phyloP scores from a whole-genome alignment of 2,329 filamentous ascomycete genomes.

The Botrytis fragariae region DNA sequence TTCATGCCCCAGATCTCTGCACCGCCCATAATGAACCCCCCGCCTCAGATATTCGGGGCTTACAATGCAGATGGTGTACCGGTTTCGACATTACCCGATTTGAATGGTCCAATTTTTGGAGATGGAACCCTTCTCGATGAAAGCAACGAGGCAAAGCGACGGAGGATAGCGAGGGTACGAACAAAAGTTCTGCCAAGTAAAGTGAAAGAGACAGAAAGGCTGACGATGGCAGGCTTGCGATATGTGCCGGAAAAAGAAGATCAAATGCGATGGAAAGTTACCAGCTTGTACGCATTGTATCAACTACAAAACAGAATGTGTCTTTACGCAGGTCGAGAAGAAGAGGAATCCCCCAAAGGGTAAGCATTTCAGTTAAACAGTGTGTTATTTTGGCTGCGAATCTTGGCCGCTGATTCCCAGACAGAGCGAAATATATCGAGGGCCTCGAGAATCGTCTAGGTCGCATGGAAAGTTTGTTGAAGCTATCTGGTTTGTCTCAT shows the following conservation, averaged over 20 bases:
- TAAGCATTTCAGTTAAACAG: constrained; percentile 44
- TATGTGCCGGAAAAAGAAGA: constrained; percentile 90
- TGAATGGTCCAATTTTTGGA: constrained; percentile 61
- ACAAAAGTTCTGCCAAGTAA: constrained; percentile 10
- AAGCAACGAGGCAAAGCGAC: constrained; percentile 70
- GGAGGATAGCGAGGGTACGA: constrained; percentile 61
- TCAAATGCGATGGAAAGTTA: constrained; percentile 96
- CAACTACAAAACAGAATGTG: constrained; percentile 97
- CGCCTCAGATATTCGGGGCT: constrained; percentile 66
- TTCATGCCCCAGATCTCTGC: constrained; percentile 58
- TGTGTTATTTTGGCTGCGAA: constrained; percentile 27
- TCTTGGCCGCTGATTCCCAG: constrained; percentile 31
- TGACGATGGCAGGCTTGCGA: constrained; percentile 52
- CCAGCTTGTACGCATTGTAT: constrained; percentile 93
- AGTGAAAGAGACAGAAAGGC: constrained; percentile 9
- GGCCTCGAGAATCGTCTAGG: constrained; percentile 89
- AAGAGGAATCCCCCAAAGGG: constrained; percentile 95
- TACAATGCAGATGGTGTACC: constrained; percentile 61
- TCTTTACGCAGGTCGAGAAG: constrained; percentile 98
- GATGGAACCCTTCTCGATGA: constrained; percentile 58
- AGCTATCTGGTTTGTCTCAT: constrained; percentile 64
- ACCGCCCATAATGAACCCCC: constrained; percentile 62
- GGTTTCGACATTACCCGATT: constrained; percentile 55
- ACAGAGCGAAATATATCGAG: constrained; percentile 94
- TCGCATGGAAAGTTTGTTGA: constrained; percentile 91